Conservation (phyloP, 2,329 filamentous ascomycete genomes). For the Zymoseptoria passerinii region DNA sequence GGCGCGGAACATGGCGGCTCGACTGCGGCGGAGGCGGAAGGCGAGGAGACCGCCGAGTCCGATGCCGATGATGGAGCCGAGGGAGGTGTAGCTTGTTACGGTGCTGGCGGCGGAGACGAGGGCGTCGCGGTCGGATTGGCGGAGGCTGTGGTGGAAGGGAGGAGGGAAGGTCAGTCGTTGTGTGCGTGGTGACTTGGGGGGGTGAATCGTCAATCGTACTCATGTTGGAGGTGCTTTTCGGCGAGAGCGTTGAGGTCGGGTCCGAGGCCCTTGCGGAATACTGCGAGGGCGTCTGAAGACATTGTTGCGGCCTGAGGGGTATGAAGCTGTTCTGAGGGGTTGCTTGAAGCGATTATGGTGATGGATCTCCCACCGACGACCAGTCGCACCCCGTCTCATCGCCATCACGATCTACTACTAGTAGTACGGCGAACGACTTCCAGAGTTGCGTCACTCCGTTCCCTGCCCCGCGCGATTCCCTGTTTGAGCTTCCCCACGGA, state of each 20-base stretch:
- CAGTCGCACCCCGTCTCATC: background rate
- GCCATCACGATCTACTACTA: too few relatives aligned
- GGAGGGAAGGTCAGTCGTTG: background rate
- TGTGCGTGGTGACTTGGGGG: background rate
- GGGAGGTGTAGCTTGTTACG: conserved; percentile 46
- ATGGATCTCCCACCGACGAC: background rate
- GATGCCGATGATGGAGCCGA: conserved; percentile 54
- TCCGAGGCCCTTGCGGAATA: conserved; percentile 39
- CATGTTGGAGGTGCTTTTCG: conserved; percentile 51
- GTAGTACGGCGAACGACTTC: background rate
- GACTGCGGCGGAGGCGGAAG: conserved; percentile 47
- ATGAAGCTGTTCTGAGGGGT: background rate
- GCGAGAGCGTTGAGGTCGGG: conserved; percentile 49
- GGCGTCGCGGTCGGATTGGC: conserved; percentile 50
- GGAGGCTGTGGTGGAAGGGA: conserved; percentile 32
- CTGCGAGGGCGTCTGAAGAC: conserved; percentile 41
- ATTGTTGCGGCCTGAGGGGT: conserved; percentile 19
- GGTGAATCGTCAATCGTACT: conserved; percentile 28
- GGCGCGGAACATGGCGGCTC: conserved; percentile 52
- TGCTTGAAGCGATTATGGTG: background rate
- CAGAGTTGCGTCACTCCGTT: background rate
- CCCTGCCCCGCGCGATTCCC: background rate
- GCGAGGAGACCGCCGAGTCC: conserved; percentile 52
- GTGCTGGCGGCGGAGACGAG: conserved; percentile 49
- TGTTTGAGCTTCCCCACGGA: background rate